Conservation (phyloP, 768 basidiomycete species). For the Termitomyces sp. region DNA sequence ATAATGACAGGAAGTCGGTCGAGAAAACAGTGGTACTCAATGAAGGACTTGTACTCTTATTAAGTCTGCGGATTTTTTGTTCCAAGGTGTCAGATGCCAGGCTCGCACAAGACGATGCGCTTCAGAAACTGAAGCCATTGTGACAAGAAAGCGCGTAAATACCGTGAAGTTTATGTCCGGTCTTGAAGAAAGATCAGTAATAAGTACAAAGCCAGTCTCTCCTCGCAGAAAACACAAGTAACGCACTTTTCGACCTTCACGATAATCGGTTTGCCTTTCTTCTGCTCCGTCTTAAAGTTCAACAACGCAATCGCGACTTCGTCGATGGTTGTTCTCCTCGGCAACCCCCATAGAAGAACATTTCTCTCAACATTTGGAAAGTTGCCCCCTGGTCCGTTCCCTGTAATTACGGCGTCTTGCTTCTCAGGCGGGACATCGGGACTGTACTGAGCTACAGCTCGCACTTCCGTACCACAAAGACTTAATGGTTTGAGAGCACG, state of each 20-base stretch:
- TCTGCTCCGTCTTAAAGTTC: slow-evolving; percentile 41
- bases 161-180: slow-evolving; percentile 38
- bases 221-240: not conserved
- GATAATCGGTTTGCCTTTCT: slow-evolving; percentile 43
- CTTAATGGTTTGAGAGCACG: slow-evolving; percentile 40
- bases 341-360: slow-evolving; percentile 64
- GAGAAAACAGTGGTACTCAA: slow-evolving; percentile 8
- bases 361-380: slow-evolving; percentile 46
- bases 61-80: slow-evolving; percentile 7
- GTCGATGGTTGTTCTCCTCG: slow-evolving; percentile 39
- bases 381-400: slow-evolving; percentile 54
- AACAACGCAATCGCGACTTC: slow-evolving; percentile 40
- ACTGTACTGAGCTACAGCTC: slow-evolving; percentile 28
- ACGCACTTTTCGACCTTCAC: slow-evolving; percentile 53
- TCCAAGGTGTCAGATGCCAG: slow-evolving; percentile 52
- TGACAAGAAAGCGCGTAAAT: slow-evolving; percentile 54
- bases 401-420: slow-evolving; percentile 20
- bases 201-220: not conserved
- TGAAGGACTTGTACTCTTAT: slow-evolving; percentile 22
- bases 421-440: slow-evolving; percentile 5
- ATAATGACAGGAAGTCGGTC: not conserved
- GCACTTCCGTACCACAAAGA: slow-evolving; percentile 45
- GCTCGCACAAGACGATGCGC: slow-evolving; percentile 67
- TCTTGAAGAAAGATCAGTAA: slow-evolving; percentile 21
- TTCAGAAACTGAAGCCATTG: slow-evolving; percentile 55